Base-by-base conservation (phyloP, 2,329 filamentous ascomycete genomes). In the Aureobasidium zeae region DNA sequence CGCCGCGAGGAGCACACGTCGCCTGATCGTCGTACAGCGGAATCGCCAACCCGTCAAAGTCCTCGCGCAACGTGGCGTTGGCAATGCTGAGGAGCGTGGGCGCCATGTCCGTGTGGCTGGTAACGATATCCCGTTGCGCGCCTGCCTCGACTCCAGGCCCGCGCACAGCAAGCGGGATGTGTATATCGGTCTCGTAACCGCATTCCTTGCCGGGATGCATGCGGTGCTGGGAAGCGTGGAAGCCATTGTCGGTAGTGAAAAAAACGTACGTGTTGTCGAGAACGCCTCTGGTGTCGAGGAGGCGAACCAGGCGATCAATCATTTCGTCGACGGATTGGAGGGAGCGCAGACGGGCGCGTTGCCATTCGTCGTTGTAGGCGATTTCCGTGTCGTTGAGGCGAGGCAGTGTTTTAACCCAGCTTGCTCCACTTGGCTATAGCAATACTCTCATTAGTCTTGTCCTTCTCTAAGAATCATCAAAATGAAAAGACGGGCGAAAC, bases 21-120 rank as follows among this genome's bases (percentile, higher is more conserved):
- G 11, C 11, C 8, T 25, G 20, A 10, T 22, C 11, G 19, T 12
- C 11, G 11, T 30, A 12, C 4, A 71, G 42, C 0, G 69, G 66
- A 29, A 79, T 75, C 0, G 73, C 65, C 1, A 66, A 62, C 0
- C 76, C 77, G 43, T 81, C 77, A 52, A 79, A 76, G 33, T 77
- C 71, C 0, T 61, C 51, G 0, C 69, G 63, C n/a, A n/a, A n/a
- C 2, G 66, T 51, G 1, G 64, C 57, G 1, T 62, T 62, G 2
- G 63, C 41, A 19, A 51, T 53, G 7, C 66, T 58, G 25, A 81
- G 63, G 8, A 81, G 57, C 0, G 78, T 82, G 0, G 79, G 77
- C 0, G 74, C 76, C 2, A 83, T 59, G 51, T 82, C 79, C 3
- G 77, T 77, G 48, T 83, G 79, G 0, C 76, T 73, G 0, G 74